Evolutionary conservation across 192 early-diverging fungal genomes (phyloP).

Genomic region (Podila epigama): DNA sequence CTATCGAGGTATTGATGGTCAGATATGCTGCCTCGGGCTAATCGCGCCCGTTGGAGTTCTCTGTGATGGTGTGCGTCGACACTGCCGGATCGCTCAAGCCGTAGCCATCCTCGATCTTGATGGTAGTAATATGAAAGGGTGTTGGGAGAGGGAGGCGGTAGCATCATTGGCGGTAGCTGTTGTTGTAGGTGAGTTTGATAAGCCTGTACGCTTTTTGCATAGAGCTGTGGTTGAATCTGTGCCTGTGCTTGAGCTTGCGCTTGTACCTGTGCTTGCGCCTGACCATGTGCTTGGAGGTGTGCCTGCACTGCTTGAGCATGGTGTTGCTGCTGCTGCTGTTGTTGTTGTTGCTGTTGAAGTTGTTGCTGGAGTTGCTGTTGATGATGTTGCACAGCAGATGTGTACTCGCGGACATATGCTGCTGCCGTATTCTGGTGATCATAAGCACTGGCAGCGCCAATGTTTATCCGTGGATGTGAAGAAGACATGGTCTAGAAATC

Average conservation of each 20-base stretch:
- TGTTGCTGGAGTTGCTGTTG: conserved; percentile 12
- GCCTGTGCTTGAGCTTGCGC: conserved; percentile 12
- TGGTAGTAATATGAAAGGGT: conserved; percentile 58
- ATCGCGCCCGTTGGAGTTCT: conserved; percentile 39
- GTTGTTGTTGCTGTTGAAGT: conserved; percentile 24
- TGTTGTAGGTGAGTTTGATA: conserved; percentile 28
- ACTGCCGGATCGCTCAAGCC: conserved; percentile 43
- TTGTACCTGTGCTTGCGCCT: conserved; percentile 19
- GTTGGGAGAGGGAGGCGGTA: conserved; percentile 62
- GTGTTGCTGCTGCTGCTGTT: conserved; percentile 7
- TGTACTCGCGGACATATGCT: conserved; percentile 46
- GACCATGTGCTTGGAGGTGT: conserved; percentile 13
- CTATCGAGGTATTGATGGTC: conserved; percentile 47
- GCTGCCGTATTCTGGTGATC: conserved; percentile 42
- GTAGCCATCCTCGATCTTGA: conserved; percentile 52
- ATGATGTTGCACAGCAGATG: conserved; percentile 11
- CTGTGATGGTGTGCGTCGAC: conserved; percentile 45
- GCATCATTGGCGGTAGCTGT: conserved; percentile 57
- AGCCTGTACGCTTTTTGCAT: conserved; percentile 19
- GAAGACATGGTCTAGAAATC: conserved; percentile 34
- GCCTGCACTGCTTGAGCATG: conserved; percentile 11
- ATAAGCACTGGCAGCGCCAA: conserved; percentile 9
- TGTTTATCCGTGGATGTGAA: conserved; percentile 26
- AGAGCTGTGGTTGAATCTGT: conserved; percentile 20
- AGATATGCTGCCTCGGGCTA: conserved; percentile 37